Percentiles rank a stretch among this genome's conserved stretches.
Conservation (phyloP, 108 stramenopile species). For the Cyclostephanos tholiformis region DNA sequence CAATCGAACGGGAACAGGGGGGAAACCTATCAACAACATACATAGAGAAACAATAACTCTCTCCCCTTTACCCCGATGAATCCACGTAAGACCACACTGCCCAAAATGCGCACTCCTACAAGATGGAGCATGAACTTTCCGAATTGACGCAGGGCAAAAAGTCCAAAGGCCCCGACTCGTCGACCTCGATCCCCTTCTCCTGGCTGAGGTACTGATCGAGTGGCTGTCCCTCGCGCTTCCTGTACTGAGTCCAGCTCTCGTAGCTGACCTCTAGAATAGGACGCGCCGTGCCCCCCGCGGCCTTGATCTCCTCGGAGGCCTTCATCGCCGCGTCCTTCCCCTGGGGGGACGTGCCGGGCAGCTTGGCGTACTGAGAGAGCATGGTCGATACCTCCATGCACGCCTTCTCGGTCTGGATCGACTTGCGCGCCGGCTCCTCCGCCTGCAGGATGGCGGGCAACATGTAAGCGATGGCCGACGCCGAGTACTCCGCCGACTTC, state of each 20-base stretch:
- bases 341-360: slow-evolving; percentile 75
- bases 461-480: slow-evolving; percentile 81
- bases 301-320: slow-evolving; percentile 76
- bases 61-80: too few species aligned
- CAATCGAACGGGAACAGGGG: too few species aligned
- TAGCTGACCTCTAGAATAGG: slow-evolving; percentile 88
- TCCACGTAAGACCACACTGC: too few species aligned
- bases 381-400: slow-evolving; percentile 80
- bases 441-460: slow-evolving; percentile 84
- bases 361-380: slow-evolving; percentile 80
- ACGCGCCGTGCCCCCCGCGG: slow-evolving; percentile 64
- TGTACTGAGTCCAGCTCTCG: slow-evolving; percentile 91
- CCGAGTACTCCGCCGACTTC: slow-evolving; percentile 85
- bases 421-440: slow-evolving; percentile 82
- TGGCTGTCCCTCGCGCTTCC: slow-evolving; percentile 91
- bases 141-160: slow-evolving; percentile 84
- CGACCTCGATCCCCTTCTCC: slow-evolving; percentile 89
- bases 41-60: too few species aligned
- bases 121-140: slow-evolving; percentile 40
- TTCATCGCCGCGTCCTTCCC: slow-evolving; percentile 74
- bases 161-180: slow-evolving; percentile 87
- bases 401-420: slow-evolving; percentile 85
- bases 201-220: slow-evolving; percentile 85
- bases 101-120: slow-evolving; percentile 13
- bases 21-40: too few species aligned